Percentiles rank a stretch among this genome's conserved stretches.
phyloP scores from a whole-genome alignment of 2,329 filamentous ascomycete genomes.

The Ophiostoma sp. region DNA sequence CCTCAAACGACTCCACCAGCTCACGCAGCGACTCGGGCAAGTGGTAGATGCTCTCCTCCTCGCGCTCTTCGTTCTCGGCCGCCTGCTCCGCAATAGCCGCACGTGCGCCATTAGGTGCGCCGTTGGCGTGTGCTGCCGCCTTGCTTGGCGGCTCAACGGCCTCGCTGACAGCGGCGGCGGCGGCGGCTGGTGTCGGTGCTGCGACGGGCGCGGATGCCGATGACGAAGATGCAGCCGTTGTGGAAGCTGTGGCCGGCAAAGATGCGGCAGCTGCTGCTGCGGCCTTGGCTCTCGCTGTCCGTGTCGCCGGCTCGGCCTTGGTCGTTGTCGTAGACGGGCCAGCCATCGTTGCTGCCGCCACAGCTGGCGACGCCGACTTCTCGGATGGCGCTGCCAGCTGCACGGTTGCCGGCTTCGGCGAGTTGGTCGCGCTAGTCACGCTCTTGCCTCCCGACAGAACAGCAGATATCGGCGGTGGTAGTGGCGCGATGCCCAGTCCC shows the following conservation, averaged over 20 bases:
- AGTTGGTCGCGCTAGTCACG: slow-evolving; percentile 53
- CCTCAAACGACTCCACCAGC: slow-evolving; percentile 84
- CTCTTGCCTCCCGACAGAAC: slow-evolving; percentile 46
- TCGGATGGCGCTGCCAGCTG: slow-evolving; percentile 41
- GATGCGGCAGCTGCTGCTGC: slow-evolving; percentile 28
- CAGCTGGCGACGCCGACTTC: slow-evolving; percentile 32
- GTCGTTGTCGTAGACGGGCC: slow-evolving; percentile 32
- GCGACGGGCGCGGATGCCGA: neutral
- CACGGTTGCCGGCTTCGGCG: slow-evolving; percentile 45
- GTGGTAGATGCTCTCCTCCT: slow-evolving; percentile 83
- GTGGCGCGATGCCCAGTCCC: slow-evolving; percentile 85
- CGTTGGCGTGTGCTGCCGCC: slow-evolving; percentile 7
- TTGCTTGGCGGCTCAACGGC: slow-evolving; percentile 33
- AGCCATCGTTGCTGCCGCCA: slow-evolving; percentile 27
- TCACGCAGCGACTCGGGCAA: slow-evolving; percentile 84
- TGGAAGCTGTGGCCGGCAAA: slow-evolving; percentile 19
- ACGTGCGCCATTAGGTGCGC: neutral
- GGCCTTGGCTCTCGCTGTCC: slow-evolving; percentile 41
- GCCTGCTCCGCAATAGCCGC: slow-evolving; percentile 34
- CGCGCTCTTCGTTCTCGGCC: slow-evolving; percentile 52
- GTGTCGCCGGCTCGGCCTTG: slow-evolving; percentile 29
- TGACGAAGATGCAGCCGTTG: slow-evolving; percentile 27
- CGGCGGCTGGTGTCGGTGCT: slow-evolving; percentile 25
- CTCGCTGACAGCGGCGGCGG: slow-evolving; percentile 33
- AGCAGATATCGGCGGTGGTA: slow-evolving; percentile 78